Evolutionary conservation across 805 yeast species (phyloP), one percentile per base, ranked within the genome.

Genomic region (Maudiozyma saulgeensis): DNA sequence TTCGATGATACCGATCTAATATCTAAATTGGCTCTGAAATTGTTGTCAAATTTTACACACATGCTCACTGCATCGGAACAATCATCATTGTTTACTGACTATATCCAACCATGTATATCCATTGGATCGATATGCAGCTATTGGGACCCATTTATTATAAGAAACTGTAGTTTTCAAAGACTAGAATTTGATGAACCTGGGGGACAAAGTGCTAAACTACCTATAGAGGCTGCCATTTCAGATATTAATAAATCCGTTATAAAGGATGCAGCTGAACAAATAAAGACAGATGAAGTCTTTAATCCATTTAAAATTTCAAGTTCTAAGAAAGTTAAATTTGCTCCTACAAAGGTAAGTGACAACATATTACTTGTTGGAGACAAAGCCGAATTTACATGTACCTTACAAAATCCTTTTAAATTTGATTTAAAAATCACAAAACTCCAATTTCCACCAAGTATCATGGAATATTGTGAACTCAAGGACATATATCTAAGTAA

Each of bases 321-420:
- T 61, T 56, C 39, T 53, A 56, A 19, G 53, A 55, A 41, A 12
- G 28, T 19, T 11, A 25, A 39, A 8, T 31, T 43, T n/a, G 26
- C 23, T 12, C n/a, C 25, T 1, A 3, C 1, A 35, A 37, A n/a
- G 16, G 21, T 11, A 7, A 15, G 18, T 16, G 25, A 42, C 40
- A 40, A 43, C 3, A 28, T 32, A 12, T 59, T 71, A 18, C 55
- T 80, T 6, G 81, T 81, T 16, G 85, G 81, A 34, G 96, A 88
- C 47, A 70, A 76, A 4, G 76, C 78, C 12, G 84, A 80, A 49
- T 69, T 85, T 16, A 61, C 69, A 6, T 68, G 87, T 1, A 68
- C 71, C 3, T 58, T 90, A 8, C 89, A 84, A 59, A 91, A 91
- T 61, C 96, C 96, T 8, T 87, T 80, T 67, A 77, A 78, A 6